phyloP scores from a whole-genome alignment of 2,329 filamentous ascomycete species.

The Coccinonectria pachysandricola region DNA sequence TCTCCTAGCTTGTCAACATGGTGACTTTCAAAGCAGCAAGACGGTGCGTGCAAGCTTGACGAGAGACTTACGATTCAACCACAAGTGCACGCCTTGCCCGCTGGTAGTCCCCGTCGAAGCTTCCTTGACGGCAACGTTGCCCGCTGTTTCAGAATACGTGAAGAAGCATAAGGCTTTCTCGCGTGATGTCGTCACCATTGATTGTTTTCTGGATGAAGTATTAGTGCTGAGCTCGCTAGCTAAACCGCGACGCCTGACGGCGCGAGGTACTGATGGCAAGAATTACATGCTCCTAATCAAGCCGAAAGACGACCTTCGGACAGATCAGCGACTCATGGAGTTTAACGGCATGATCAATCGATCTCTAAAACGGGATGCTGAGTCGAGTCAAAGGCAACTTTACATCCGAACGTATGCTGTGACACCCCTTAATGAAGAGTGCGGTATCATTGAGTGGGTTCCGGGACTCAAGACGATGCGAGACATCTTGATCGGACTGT shows the following conservation, averaged over 20 bases:
- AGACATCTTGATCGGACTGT: constrained; percentile 74
- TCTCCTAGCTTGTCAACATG: constrained; percentile 68
- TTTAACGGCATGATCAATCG: constrained; percentile 98
- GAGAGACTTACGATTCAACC: constrained; percentile 71
- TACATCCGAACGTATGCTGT: constrained; percentile 98
- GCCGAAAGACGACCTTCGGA: constrained; percentile 93
- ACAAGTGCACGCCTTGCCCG: constrained; percentile 70
- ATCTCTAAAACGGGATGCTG: constrained; percentile 81
- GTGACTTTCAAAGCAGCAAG: constrained; percentile 58
- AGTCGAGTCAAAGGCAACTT: constrained; percentile 79
- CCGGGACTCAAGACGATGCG: constrained; percentile 89
- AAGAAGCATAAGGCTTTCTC: constrained; percentile 80
- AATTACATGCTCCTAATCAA: constrained; percentile 89
- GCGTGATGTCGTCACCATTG: constrained; percentile 74
- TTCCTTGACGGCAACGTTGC: constrained; percentile 73
- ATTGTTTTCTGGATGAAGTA: constrained; percentile 74
- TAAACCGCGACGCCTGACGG: constrained; percentile 80
- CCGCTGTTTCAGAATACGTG: constrained; percentile 59
- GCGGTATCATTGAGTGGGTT: constrained; percentile 97
- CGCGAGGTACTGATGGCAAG: constrained; percentile 80
- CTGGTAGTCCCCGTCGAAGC: constrained; percentile 84
- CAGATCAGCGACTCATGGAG: constrained; percentile 97
- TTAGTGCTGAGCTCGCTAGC: constrained; percentile 84
- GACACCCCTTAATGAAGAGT: constrained; percentile 93
- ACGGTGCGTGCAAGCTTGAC: constrained; percentile 62